Conservation (phyloP, 1,284 basidiomycete genomes). For the Sanghuangporus baumii region DNA sequence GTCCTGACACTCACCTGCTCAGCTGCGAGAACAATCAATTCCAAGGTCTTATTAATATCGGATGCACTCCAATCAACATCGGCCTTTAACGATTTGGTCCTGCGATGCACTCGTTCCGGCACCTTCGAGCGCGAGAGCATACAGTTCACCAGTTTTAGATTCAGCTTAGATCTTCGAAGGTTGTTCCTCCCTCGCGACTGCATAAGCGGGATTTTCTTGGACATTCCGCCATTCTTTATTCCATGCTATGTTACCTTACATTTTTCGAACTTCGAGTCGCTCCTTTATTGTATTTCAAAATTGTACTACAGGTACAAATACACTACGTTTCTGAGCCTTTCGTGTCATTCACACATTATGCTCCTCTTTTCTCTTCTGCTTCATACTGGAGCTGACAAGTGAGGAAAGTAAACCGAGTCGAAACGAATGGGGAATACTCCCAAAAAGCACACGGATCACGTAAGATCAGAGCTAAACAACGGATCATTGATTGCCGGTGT, state of each 20-base stretch:
- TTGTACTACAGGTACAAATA: not conserved
- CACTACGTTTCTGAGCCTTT: not conserved
- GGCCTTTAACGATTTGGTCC: not conserved
- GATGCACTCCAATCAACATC: slow-evolving; percentile 19
- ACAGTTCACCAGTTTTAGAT: not conserved
- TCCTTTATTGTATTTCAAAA: not conserved
- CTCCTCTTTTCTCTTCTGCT: not conserved
- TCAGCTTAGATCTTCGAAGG: too few species aligned
- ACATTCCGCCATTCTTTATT: not conserved
- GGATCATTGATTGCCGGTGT: too few species aligned
- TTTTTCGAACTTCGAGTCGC: slow-evolving; percentile 9
- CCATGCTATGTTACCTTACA: not conserved
- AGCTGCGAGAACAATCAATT: slow-evolving; percentile 20
- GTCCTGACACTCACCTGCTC: not conserved
- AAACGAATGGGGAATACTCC: too few species aligned
- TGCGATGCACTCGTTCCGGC: not conserved
- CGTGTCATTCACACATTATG: not conserved
- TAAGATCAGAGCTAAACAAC: too few species aligned
- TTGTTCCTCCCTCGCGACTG: not conserved
- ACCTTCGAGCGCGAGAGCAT: not conserved
- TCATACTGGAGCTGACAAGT: too few species aligned
- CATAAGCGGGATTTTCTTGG: not conserved
- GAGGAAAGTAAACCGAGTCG: too few species aligned
- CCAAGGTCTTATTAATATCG: slow-evolving; percentile 21
- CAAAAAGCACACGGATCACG: too few species aligned